phyloP scores from a whole-genome alignment of 2,329 filamentous ascomycete species.

The Talaromyces islandicus region DNA sequence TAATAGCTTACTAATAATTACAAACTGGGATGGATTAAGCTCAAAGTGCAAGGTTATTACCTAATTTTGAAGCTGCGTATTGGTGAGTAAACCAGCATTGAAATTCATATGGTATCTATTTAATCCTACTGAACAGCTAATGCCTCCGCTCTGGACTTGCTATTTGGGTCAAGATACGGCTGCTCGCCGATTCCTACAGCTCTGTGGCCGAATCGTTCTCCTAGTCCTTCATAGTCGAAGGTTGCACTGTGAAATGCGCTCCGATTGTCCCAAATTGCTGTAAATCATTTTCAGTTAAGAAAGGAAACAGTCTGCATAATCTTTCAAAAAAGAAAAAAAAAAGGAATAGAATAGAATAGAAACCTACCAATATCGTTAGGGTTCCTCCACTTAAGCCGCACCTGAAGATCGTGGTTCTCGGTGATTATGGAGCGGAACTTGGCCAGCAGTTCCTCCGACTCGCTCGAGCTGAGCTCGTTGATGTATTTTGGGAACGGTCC shows the following conservation, averaged over 20 bases:
- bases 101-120: neutral
- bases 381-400: slow-evolving; percentile 4
- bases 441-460: slow-evolving; percentile 17
- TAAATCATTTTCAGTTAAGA: neutral
- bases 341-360: too few relatives aligned
- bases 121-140: neutral
- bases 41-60: too few relatives aligned
- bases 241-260: slow-evolving; percentile 17
- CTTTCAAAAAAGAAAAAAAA: neutral
- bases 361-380: slow-evolving; percentile 6
- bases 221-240: slow-evolving; percentile 1
- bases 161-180: slow-evolving; percentile 28
- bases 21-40: too few relatives aligned
- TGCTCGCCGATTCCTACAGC: slow-evolving; percentile 24
- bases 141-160: slow-evolving; percentile 10
- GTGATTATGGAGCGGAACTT: neutral
- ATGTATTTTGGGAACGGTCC: slow-evolving; percentile 36
- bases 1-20: too few relatives aligned
- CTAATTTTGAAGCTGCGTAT: too few relatives aligned
- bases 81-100: too few relatives aligned
- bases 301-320: neutral
- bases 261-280: slow-evolving; percentile 31
- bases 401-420: slow-evolving; percentile 8
- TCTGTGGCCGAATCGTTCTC: neutral
- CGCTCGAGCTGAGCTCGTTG: slow-evolving; percentile 40